Conservation (phyloP, 2,329 filamentous ascomycete genomes). For the Diaporthe amygdali region DNA sequence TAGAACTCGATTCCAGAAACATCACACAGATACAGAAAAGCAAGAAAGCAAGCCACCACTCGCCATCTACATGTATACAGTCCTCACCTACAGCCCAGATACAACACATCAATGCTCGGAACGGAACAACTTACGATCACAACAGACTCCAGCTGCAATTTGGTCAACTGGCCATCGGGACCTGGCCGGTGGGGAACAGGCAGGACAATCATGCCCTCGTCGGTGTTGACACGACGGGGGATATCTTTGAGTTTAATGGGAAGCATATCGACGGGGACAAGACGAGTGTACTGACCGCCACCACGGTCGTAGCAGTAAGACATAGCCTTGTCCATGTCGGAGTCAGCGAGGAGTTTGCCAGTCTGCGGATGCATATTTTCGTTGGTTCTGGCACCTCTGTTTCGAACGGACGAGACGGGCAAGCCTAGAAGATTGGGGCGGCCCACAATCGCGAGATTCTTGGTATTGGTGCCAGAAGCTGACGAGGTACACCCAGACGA, state of each 20-base stretch:
- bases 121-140: constrained; percentile 44
- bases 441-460: background rate
- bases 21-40: background rate
- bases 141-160: constrained; percentile 36
- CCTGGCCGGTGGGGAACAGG: constrained; percentile 45
- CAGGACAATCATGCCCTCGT: constrained; percentile 52
- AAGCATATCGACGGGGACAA: constrained; percentile 61
- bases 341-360: constrained; percentile 25
- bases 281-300: constrained; percentile 57
- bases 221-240: constrained; percentile 43
- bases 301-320: constrained; percentile 60
- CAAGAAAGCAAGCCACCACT: constrained; percentile 1
- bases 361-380: constrained; percentile 14
- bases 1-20: background rate
- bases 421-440: background rate
- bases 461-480: background rate
- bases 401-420: background rate
- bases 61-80: background rate
- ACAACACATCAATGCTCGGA: background rate
- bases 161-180: constrained; percentile 43
- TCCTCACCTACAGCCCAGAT: background rate
- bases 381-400: constrained; percentile 16
- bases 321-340: constrained; percentile 38
- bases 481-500: background rate
- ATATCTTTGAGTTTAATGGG: constrained; percentile 47